A percentile compares a stretch with the other conserved stretches of the same genome.
Conservation (phyloP, 2,329 filamentous ascomycete genomes). For the Epichloe uncinata region DNA sequence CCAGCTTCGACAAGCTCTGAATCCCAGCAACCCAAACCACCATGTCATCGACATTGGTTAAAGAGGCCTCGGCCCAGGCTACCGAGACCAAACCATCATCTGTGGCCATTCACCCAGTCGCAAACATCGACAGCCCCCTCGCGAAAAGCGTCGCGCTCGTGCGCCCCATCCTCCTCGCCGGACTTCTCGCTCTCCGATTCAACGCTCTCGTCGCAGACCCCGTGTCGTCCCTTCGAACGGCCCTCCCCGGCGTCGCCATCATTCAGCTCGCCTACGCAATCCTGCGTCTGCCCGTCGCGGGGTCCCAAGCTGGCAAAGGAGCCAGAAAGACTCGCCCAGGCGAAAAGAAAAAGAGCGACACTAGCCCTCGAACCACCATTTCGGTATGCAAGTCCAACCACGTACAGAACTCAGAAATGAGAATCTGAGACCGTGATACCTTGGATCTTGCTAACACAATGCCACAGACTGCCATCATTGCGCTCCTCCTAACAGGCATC, state of each 20-base stretch:
- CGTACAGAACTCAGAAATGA: too few species aligned
- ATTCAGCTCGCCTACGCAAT: constrained; percentile 53
- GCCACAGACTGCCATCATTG: constrained; percentile 30
- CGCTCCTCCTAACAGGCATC: constrained; percentile 49
- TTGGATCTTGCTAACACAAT: too few species aligned
- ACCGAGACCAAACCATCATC: constrained; percentile 16
- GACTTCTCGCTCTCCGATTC: constrained; percentile 51
- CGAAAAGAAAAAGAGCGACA: constrained; percentile 38
- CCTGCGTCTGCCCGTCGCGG: constrained; percentile 49
- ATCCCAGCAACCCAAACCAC: constrained; percentile 22
- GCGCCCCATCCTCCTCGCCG: constrained; percentile 55
- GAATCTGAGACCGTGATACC: too few species aligned
- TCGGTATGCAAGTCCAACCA: constrained; percentile 25
- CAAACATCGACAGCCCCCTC: constrained; percentile 22
- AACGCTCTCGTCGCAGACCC: constrained; percentile 55
- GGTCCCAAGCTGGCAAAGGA: constrained; percentile 27
- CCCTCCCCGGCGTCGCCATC: constrained; percentile 47
- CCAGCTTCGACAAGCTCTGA: not conserved
- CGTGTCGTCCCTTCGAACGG: constrained; percentile 44
- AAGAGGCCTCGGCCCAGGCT: constrained; percentile 16
- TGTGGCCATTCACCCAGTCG: constrained; percentile 22
- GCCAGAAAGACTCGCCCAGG: constrained; percentile 38
- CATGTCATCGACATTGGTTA: constrained; percentile 25
- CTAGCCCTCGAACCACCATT: constrained; percentile 29
- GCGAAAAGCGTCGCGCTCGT: constrained; percentile 45